Percentiles rank a stretch among this genome's conserved stretches.
Evolutionary conservation across 176 grass and related monocot genomes (phyloP).

Genomic region (Elaeis guineensis): DNA sequence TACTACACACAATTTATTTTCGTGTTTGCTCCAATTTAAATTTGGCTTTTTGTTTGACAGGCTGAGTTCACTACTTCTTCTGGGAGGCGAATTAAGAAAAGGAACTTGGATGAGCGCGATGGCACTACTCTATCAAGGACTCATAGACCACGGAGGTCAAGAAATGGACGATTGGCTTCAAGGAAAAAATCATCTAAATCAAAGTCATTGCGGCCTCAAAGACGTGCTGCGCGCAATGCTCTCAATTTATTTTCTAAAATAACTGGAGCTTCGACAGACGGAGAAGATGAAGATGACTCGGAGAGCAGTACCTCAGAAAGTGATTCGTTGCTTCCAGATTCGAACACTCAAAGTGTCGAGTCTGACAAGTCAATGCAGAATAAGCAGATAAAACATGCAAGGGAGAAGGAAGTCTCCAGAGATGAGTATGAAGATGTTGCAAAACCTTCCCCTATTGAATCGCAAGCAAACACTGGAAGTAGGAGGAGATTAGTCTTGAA

Average conservation of each 20-base stretch:
- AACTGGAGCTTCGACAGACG: slow-evolving; percentile 54
- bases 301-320: slow-evolving; percentile 25
- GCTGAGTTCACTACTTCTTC: slow-evolving; percentile 62
- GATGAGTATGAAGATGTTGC: slow-evolving; percentile 49
- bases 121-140: slow-evolving; percentile 36
- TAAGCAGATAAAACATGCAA: slow-evolving; percentile 26
- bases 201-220: slow-evolving; percentile 60
- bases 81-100: slow-evolving; percentile 86
- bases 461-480: slow-evolving; percentile 32
- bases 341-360: slow-evolving; percentile 36
- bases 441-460: slow-evolving; percentile 33
- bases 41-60: slow-evolving; percentile 34
- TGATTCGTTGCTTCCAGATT: slow-evolving; percentile 22
- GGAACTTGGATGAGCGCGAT: slow-evolving; percentile 56
- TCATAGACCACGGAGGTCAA: slow-evolving; percentile 48
- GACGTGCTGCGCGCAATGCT: slow-evolving; percentile 77
- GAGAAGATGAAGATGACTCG: slow-evolving; percentile 27
- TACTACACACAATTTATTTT: slow-evolving; percentile 6
- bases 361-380: slow-evolving; percentile 42
- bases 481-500: slow-evolving; percentile 62
- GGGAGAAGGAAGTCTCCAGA: slow-evolving; percentile 35
- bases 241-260: slow-evolving; percentile 75
- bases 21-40: slow-evolving; percentile 12
- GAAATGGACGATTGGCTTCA: slow-evolving; percentile 39
- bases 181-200: slow-evolving; percentile 69